Base-by-base conservation (phyloP, 176 grass and related monocot genomes). In the Rhipidocladum racemiflorum region DNA sequence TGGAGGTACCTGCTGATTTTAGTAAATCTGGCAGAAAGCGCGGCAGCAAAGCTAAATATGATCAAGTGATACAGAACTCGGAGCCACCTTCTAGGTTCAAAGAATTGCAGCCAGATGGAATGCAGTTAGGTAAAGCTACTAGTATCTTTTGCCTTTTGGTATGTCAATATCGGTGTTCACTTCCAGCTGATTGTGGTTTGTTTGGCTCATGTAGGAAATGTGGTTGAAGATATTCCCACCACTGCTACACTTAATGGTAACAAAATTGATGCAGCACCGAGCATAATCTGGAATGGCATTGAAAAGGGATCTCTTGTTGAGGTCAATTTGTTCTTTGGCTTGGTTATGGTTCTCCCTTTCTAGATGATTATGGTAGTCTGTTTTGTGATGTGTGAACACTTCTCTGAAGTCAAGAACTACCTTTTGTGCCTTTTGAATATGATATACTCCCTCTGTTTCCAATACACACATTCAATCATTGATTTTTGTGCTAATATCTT, bases 251-350 rank as follows among this genome's bases (percentile, higher is more conserved):
- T 83, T 49, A 84, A 87, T 89, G 78, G 70, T 70, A 70, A 39
- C 77, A 83, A 16, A 76, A 77, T 78, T 76, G 85, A 82, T 77
- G 50, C 11, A 79, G 28, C 71, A 73, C 61, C 67, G 50, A 84
- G 13, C 78, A 85, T 89, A 60, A 85, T 80, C 44, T 88, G 85
- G 83, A 90, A 83, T 87, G 88, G 80, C 55, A 93, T 99, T 63
- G 81, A 82, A 77, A 99, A 91, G 66, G 97, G 91, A 74, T 93
- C 91, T 63, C 64, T 68, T 74, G 90, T 99, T 21, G 97, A 99
- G 91, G 97, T 99, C 34, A 75, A 59, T 83, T 84, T 14, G 35
- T 88, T 64, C n/a, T 70, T 64, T 78, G 49, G n/a, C 18, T 64
- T 68, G 60, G 27, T 75, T 42, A 32, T 43, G n/a, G 25, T 70